Conservation (phyloP, 2,329 filamentous ascomycete species). For the Botrytis paeoniae region DNA sequence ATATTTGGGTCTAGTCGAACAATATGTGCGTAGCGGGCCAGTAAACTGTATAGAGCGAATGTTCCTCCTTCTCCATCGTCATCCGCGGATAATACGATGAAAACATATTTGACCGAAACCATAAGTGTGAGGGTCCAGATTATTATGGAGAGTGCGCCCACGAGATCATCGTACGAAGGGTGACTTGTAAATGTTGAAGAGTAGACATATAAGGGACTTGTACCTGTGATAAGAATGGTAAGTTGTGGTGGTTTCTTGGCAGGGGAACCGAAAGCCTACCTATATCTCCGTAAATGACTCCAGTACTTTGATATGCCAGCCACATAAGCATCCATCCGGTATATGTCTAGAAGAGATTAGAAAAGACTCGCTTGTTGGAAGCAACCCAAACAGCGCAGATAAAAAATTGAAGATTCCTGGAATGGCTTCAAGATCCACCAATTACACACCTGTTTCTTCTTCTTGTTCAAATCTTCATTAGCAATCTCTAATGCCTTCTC, state of each 20-base stretch:
- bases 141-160: conserved; percentile 65
- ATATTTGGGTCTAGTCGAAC: conserved; percentile 56
- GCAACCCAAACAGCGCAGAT: background rate
- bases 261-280: conserved; percentile 42
- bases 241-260: background rate
- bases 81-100: conserved; percentile 64
- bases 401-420: background rate
- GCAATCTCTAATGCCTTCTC: conserved; percentile 31
- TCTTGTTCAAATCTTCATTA: conserved; percentile 33
- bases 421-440: background rate
- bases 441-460: conserved; percentile 35
- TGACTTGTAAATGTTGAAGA: conserved; percentile 61
- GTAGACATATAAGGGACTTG: conserved; percentile 66
- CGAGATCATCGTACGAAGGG: conserved; percentile 56
- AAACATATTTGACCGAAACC: conserved; percentile 66
- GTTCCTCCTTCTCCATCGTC: conserved; percentile 71
- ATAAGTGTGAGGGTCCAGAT: conserved; percentile 68
- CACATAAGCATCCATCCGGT: conserved; percentile 37
- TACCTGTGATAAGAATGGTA: conserved; percentile 28
- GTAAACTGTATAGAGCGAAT: conserved; percentile 63
- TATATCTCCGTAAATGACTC: conserved; percentile 69
- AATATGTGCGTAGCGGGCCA: conserved; percentile 61
- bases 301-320: conserved; percentile 63
- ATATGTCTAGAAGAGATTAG: conserved; percentile 24
- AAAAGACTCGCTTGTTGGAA: background rate